Conservation (phyloP, 352 stramenopile genomes). For the Pythium monospermum region DNA sequence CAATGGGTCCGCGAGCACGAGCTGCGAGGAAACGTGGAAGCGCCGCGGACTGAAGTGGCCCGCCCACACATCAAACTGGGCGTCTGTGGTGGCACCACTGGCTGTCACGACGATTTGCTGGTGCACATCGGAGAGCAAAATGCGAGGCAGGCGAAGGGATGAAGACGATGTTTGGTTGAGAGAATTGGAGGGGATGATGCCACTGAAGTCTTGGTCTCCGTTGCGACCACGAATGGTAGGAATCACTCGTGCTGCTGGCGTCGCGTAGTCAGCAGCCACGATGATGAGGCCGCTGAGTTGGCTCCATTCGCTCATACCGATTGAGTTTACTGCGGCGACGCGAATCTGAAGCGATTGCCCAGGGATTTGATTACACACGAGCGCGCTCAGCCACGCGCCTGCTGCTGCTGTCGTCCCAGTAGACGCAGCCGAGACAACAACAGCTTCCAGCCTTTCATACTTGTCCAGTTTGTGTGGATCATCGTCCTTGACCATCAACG, state of each 20-base stretch:
- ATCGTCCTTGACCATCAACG: slow-evolving; percentile 12
- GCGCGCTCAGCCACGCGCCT: slow-evolving; percentile 25
- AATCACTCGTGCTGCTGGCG: slow-evolving; percentile 6
- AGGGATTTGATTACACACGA: slow-evolving; percentile 48
- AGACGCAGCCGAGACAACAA: neutral
- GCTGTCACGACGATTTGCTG: slow-evolving; percentile 30
- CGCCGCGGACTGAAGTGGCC: slow-evolving; percentile 57
- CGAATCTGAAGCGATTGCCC: slow-evolving; percentile 41
- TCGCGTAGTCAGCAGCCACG: no score
- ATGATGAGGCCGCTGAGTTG: slow-evolving; percentile 27
- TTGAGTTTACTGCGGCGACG: slow-evolving; percentile 58
- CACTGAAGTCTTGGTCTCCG: slow-evolving; percentile 38
- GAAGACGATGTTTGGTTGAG: neutral
- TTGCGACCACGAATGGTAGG: slow-evolving; percentile 40
- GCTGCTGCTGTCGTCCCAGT: neutral
- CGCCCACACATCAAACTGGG: slow-evolving; percentile 51
- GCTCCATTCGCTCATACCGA: slow-evolving; percentile 55
- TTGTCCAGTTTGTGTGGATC: neutral
- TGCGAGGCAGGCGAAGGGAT: neutral
- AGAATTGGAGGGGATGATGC: neutral
- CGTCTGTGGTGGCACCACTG: slow-evolving; percentile 7
- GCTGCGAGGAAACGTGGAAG: slow-evolving; percentile 65
- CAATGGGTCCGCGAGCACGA: slow-evolving; percentile 56
- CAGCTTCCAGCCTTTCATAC: neutral
- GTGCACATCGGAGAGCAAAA: slow-evolving; percentile 48